phyloP scores from a whole-genome alignment of 345 rosid genomes.

The Ceriops decandra region DNA sequence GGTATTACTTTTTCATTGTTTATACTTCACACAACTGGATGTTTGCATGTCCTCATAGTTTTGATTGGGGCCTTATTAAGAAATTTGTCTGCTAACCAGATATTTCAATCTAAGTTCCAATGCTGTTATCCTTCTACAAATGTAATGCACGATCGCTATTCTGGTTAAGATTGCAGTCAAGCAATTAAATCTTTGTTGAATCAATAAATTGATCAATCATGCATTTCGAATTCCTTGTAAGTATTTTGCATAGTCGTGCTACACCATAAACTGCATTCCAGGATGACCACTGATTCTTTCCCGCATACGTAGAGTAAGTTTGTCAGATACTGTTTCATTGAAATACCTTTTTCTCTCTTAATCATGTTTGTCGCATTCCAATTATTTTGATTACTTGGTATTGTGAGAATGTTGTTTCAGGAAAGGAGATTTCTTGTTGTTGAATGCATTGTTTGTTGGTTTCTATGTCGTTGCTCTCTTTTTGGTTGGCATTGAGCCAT shows the following conservation, averaged over 20 bases:
- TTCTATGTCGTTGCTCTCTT: background rate
- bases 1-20: no score
- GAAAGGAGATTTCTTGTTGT: background rate
- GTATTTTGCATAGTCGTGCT: background rate
- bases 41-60: no score
- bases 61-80: no score
- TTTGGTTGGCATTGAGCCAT: background rate
- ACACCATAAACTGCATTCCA: background rate
- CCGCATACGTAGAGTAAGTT: background rate
- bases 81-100: no score
- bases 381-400: background rate
- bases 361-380: background rate
- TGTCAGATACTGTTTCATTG: background rate
- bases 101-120: no score
- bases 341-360: background rate
- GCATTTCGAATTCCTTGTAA: background rate
- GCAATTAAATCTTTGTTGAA: background rate
- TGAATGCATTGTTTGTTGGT: constrained; percentile 15
- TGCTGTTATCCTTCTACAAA: no score
- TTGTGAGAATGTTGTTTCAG: background rate
- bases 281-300: constrained; percentile 7
- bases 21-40: no score
- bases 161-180: background rate
- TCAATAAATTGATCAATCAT: background rate
- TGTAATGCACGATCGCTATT: no score